Evolutionary conservation across 768 basidiomycete genomes (phyloP).

Genomic region (Pluteus cervinus): DNA sequence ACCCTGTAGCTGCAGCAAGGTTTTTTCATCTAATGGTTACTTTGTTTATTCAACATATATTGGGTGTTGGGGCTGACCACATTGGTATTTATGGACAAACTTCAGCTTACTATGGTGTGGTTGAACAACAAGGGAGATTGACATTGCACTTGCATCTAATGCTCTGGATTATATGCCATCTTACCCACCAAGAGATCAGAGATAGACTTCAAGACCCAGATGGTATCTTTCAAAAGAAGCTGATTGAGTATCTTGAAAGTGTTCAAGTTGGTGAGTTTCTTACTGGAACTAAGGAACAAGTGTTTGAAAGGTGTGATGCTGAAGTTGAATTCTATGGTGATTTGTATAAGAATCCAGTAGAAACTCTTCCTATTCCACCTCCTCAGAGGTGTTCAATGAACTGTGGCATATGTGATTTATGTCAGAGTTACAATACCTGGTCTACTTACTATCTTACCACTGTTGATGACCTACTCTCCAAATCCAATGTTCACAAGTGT

Average conservation of each 20-base stretch:
- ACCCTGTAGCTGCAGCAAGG: constrained; percentile 18
- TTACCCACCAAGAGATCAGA: constrained; percentile 26
- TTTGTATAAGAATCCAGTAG: too few species aligned
- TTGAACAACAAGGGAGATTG: constrained; percentile 24
- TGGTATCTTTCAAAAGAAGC: constrained; percentile 12
- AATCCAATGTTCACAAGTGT: constrained; percentile 25
- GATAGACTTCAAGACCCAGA: constrained; percentile 16
- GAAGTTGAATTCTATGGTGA: too few species aligned
- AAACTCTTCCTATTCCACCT: too few species aligned
- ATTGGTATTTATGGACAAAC: constrained; percentile 15
- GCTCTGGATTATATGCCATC: constrained; percentile 21
- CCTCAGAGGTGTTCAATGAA: too few species aligned
- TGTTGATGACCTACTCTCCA: constrained; percentile 20
- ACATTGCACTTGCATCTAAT: constrained; percentile 25
- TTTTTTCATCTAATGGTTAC: constrained; percentile 19
- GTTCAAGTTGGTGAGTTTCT: too few species aligned
- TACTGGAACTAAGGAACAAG: constrained; percentile 16
- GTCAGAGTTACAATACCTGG: constrained; percentile 19
- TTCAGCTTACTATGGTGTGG: constrained; percentile 21
- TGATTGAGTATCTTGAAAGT: constrained; percentile 20
- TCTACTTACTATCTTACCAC: constrained; percentile 10
- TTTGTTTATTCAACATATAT: not conserved
- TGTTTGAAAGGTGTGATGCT: constrained; percentile 9
- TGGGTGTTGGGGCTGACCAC: constrained; percentile 6
- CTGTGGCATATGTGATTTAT: too few species aligned